Evolutionary conservation across 345 rosid species (phyloP).

Genomic region (Abelmoschus esculentus): DNA sequence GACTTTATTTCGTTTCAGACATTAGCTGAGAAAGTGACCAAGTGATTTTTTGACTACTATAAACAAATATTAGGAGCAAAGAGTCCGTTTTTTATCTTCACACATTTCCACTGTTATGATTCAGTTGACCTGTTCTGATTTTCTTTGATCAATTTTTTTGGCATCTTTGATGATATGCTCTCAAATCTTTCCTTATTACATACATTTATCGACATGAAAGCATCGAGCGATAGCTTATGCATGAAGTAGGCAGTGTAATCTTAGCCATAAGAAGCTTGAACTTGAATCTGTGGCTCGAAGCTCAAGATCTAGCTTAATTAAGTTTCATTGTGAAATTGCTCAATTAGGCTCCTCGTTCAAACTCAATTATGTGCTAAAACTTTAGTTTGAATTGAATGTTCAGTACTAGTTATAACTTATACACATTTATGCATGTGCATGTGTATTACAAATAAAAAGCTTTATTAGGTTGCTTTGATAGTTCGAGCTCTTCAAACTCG

Average conservation of each 20-base stretch:
- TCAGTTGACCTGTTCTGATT: slow-evolving; percentile 5
- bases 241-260: neutral
- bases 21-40: neutral
- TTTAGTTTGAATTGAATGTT: neutral
- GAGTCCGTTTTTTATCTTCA: slow-evolving; percentile 15
- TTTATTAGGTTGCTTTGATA: too few relatives aligned
- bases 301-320: neutral
- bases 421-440: too few relatives aligned
- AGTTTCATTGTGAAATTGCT: neutral
- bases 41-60: slow-evolving; percentile 30
- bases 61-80: slow-evolving; percentile 8
- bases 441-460: too few relatives aligned
- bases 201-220: neutral
- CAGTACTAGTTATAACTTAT: too few relatives aligned
- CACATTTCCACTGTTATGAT: slow-evolving; percentile 6
- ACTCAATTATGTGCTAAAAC: neutral
- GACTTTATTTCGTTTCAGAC: slow-evolving; percentile 11
- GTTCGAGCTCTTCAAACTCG: too few relatives aligned
- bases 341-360: too few relatives aligned
- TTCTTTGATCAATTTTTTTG: neutral
- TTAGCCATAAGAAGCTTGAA: neutral
- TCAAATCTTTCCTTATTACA: neutral
- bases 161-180: neutral
- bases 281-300: neutral
- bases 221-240: neutral